phyloP scores from a whole-genome alignment of 169 alveolate genomes.

The Plasmodium gallinaceum region DNA sequence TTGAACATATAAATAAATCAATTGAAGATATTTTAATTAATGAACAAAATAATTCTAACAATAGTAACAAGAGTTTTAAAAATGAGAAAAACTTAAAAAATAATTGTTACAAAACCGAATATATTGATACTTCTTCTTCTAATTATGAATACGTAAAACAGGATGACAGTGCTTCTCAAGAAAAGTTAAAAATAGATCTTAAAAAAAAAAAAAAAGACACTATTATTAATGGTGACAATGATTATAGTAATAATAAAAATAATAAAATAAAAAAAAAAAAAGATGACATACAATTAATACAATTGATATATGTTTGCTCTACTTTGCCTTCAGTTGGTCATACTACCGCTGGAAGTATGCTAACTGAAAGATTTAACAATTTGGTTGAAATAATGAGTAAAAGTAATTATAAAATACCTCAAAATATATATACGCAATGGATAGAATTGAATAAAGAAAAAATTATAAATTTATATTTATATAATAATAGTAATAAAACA shows the following conservation, averaged over 20 bases:
- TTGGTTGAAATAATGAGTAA: slow-evolving; percentile 49
- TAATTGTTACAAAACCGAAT: not conserved
- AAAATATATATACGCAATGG: slow-evolving; percentile 66
- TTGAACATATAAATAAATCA: slow-evolving; percentile 25
- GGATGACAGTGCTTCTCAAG: not conserved
- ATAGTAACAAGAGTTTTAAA: not conserved
- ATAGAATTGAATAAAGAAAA: slow-evolving; percentile 61
- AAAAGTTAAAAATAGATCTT: not conserved
- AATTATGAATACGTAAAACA: not conserved
- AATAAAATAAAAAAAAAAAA: slow-evolving; percentile 7
- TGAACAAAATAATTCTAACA: not conserved
- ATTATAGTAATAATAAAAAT: not conserved
- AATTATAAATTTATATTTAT: slow-evolving; percentile 33
- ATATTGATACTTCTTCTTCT: not conserved
- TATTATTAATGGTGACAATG: not conserved
- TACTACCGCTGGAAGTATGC: slow-evolving; percentile 84
- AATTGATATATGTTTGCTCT: slow-evolving; percentile 82
- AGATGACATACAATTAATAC: slow-evolving; percentile 78
- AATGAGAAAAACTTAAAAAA: not conserved
- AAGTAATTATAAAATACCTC: slow-evolving; percentile 46
- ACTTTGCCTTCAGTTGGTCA: slow-evolving; percentile 83
- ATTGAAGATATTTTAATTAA: slow-evolving; percentile 15
- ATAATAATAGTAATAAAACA: not conserved
- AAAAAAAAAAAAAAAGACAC: not conserved
- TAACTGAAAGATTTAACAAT: slow-evolving; percentile 80